Percentiles rank a stretch among this genome's conserved stretches.
Evolutionary conservation across 2,329 filamentous ascomycete genomes (phyloP).

Genomic region (Aspergillus arachidicola): DNA sequence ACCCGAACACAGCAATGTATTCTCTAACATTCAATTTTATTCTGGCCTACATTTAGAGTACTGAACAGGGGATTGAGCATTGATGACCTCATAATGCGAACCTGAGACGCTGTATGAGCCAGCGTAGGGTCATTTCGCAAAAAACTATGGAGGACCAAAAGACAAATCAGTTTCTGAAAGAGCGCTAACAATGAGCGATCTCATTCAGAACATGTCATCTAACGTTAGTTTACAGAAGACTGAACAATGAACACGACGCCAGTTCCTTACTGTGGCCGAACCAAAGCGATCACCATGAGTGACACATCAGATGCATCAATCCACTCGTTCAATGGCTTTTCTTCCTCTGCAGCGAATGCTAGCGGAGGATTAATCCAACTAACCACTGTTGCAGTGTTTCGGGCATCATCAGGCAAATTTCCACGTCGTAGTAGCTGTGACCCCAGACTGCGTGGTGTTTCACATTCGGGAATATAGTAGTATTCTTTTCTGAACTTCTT

Average conservation of each 20-base stretch:
- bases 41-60: conserved; percentile 7
- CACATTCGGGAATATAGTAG: not conserved
- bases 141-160: not conserved
- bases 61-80: not conserved
- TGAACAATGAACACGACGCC: not conserved
- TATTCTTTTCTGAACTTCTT: not conserved
- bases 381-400: not conserved
- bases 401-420: not conserved
- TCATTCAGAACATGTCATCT: not conserved
- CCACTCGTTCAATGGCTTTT: not conserved
- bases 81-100: not conserved
- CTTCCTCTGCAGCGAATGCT: not conserved
- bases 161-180: not conserved
- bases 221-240: not conserved
- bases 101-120: not conserved
- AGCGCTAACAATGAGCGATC: not conserved
- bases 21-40: conserved; percentile 6
- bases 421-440: not conserved
- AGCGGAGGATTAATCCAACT: not conserved
- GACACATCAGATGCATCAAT: not conserved
- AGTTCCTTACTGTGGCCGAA: not conserved
- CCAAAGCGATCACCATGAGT: not conserved
- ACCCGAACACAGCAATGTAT: conserved; percentile 13
- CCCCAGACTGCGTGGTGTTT: not conserved
- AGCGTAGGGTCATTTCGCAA: not conserved